These are phyloP conservation scores for Agaricus subrufescens DNA, from an alignment of 768 basidiomycete species.

Conservation along the genomic window DNA sequence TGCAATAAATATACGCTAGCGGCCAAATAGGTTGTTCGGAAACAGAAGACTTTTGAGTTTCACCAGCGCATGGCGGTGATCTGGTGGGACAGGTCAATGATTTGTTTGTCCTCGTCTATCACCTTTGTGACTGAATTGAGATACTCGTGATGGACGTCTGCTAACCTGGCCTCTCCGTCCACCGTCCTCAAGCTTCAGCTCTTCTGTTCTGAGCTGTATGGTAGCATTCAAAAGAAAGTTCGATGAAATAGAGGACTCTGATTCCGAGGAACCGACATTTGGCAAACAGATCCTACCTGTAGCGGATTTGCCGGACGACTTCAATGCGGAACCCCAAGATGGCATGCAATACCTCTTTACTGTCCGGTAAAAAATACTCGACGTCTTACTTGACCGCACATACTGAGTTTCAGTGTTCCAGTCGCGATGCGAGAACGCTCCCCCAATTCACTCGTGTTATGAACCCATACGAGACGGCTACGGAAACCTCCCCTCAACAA, in stretches of 20 bases:
- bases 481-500: conserved; percentile 18
- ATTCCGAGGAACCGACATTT: conserved; percentile 56
- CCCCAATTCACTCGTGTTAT: conserved; percentile 60
- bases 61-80: not conserved
- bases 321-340: conserved; percentile 59
- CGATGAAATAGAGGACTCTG: conserved; percentile 39
- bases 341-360: conserved; percentile 80
- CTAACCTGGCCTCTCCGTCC: not conserved
- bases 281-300: conserved; percentile 77
- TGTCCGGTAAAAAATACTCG: conserved; percentile 51
- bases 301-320: conserved; percentile 71
- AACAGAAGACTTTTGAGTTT: not conserved
- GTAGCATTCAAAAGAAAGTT: conserved; percentile 46
- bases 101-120: conserved; percentile 5
- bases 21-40: not conserved
- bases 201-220: not conserved
- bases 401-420: conserved; percentile 21
- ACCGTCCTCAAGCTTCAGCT: not conserved
- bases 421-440: conserved; percentile 65
- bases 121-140: not conserved
- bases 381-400: not conserved
- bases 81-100: not conserved
- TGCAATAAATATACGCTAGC: not conserved
- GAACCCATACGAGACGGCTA: conserved; percentile 59
- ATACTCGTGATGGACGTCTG: not conserved